These are phyloP conservation scores for Curvularia lunata DNA, from an alignment of 2,329 filamentous ascomycete genomes.

Conservation along the genomic window DNA sequence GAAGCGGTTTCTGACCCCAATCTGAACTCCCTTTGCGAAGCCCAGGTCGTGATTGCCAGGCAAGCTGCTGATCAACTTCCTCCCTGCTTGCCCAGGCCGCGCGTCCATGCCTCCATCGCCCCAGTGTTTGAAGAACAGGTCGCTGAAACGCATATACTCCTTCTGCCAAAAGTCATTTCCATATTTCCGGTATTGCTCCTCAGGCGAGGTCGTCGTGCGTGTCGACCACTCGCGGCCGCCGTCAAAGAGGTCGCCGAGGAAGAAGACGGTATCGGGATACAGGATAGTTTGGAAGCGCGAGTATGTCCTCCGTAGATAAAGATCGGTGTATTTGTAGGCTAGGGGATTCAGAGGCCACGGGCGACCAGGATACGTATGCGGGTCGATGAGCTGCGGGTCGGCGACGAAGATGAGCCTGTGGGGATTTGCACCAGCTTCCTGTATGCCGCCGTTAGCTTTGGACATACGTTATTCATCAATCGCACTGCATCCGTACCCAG, in stretches of 20 bases:
- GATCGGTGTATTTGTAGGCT: conserved; percentile 79
- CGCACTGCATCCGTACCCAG: conserved; percentile 67
- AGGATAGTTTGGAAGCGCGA: conserved; percentile 75
- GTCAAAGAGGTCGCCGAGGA: conserved; percentile 93
- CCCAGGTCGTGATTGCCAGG: conserved; percentile 96
- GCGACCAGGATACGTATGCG: conserved; percentile 90
- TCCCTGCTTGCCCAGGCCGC: conserved; percentile 66
- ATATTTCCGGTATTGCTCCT: conserved; percentile 75
- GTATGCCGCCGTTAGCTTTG: conserved; percentile 22
- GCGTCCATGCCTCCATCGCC: conserved; percentile 62
- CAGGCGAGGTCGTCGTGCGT: conserved; percentile 57
- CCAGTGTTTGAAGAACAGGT: conserved; percentile 80
- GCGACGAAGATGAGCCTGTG: conserved; percentile 86
- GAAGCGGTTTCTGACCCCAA: conserved; percentile 81
- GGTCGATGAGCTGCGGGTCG: conserved; percentile 90
- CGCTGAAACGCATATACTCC: conserved; percentile 85
- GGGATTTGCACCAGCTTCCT: conserved; percentile 80
- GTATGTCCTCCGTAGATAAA: conserved; percentile 86
- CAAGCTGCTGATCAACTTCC: conserved; percentile 81
- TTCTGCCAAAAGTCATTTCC: conserved; percentile 82
- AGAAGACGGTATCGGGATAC: conserved; percentile 86
- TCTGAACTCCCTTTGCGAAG: conserved; percentile 83
- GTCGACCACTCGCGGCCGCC: conserved; percentile 96
- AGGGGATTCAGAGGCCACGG: conserved; percentile 72
- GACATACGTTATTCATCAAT: background rate